phyloP scores from a whole-genome alignment of 2,329 filamentous ascomycete genomes.

The Hypoxylon sp. region DNA sequence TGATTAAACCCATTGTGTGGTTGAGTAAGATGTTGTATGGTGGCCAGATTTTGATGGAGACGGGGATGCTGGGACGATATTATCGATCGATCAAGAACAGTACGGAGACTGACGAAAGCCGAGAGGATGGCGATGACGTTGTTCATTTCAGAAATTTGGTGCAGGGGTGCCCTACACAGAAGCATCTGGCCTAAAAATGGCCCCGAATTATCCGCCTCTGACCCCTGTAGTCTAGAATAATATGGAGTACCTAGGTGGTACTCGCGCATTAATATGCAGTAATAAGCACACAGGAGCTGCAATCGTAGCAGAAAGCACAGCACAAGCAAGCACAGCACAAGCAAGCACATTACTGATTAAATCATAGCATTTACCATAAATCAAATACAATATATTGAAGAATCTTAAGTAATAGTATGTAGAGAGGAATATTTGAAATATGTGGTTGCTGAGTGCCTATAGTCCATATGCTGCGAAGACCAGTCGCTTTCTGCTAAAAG shows the following conservation, averaged over 20 bases:
- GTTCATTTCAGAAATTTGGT: constrained; percentile 31
- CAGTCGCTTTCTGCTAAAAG: not conserved
- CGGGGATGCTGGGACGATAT: constrained; percentile 20
- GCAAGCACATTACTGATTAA: too few relatives aligned
- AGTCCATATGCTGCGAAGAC: too few relatives aligned
- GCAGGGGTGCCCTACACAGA: constrained; percentile 34
- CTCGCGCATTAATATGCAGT: constrained; percentile 8
- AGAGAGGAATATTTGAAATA: too few relatives aligned
- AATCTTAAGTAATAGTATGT: too few relatives aligned
- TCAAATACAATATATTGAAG: too few relatives aligned
- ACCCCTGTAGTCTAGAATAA: constrained; percentile 24
- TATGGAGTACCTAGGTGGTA: constrained; percentile 11
- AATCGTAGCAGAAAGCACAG: too few relatives aligned
- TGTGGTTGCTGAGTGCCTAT: too few relatives aligned
- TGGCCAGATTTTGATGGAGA: constrained; percentile 24
- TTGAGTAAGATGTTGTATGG: constrained; percentile 20
- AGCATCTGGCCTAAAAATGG: constrained; percentile 26
- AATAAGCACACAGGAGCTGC: not conserved
- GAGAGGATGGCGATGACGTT: constrained; percentile 43
- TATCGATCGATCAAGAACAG: constrained; percentile 35
- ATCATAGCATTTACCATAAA: too few relatives aligned
- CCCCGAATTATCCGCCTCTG: constrained; percentile 20
- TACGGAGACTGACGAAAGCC: constrained; percentile 44
- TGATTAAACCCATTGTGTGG: constrained; percentile 32
- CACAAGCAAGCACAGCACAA: too few relatives aligned